A percentile compares a stretch with the other conserved stretches of the same genome.
Evolutionary conservation across 129 eudicot genomes (phyloP).

Genomic region (Centrapalus pauciflorus): DNA sequence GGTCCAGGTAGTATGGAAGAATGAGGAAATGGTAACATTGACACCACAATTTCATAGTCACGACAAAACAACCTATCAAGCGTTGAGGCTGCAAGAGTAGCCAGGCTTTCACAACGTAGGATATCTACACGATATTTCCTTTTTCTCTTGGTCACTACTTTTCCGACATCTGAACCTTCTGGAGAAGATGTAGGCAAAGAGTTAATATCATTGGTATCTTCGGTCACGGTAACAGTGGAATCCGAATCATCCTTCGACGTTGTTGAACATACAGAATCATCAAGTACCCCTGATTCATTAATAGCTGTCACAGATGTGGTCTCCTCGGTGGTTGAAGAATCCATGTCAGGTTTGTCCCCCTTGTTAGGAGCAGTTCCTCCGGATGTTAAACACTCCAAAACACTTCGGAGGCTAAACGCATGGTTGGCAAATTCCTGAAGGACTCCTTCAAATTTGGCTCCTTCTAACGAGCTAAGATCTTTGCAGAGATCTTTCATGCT

Average conservation of each 20-base stretch:
- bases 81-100: constrained; percentile 77
- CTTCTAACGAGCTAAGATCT: constrained; percentile 82
- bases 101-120: constrained; percentile 91
- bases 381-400: constrained; percentile 80
- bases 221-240: constrained; percentile 21
- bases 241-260: constrained; percentile 3
- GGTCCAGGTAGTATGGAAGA: constrained; percentile 89
- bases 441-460: constrained; percentile 95
- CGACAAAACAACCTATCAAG: constrained; percentile 77
- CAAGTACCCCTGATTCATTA: constrained; percentile 12
- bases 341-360: constrained; percentile 25
- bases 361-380: constrained; percentile 64
- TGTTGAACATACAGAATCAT: constrained; percentile 17
- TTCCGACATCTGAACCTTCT: constrained; percentile 35
- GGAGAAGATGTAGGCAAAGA: constrained; percentile 16
- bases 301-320: constrained; percentile 11
- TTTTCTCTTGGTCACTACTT: constrained; percentile 25
- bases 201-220: constrained; percentile 23
- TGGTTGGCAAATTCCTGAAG: constrained; percentile 99
- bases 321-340: constrained; percentile 31
- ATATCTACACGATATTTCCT: constrained; percentile 82
- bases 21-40: constrained; percentile 93
- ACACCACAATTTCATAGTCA: constrained; percentile 87
- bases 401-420: constrained; percentile 90
- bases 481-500: constrained; percentile 92